These are phyloP conservation scores for Gnetum montanum DNA, from an alignment of 75 land plant species.

Conservation along the genomic window DNA sequence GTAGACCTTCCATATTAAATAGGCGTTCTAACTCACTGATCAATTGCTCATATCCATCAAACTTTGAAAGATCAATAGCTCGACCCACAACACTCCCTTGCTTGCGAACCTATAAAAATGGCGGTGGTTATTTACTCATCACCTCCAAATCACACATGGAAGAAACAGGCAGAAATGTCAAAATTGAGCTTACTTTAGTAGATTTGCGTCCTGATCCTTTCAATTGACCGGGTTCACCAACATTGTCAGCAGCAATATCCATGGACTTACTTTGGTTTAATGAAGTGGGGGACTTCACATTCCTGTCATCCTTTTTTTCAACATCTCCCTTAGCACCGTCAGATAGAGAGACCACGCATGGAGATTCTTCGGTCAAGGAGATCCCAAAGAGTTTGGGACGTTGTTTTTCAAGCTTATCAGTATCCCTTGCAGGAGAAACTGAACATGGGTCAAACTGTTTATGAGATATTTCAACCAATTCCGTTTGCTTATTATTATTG, in stretches of 20 bases:
- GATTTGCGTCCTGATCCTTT: conserved; percentile 27
- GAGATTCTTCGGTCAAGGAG: conserved; percentile 26
- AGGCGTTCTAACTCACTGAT: conserved; percentile 46
- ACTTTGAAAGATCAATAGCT: conserved; percentile 68
- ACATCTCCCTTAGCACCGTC: neutral
- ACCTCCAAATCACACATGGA: neutral
- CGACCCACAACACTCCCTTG: conserved; percentile 70
- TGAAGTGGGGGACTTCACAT: neutral
- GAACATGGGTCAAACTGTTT: neutral
- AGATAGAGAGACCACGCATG: conserved; percentile 2
- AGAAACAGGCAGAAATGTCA: neutral
- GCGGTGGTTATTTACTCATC: too few species aligned
- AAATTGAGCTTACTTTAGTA: conserved; percentile 28
- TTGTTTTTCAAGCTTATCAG: conserved; percentile 8
- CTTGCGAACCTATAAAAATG: conserved; percentile 59
- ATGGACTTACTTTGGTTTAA: neutral
- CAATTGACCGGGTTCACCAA: neutral
- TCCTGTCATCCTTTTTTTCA: neutral
- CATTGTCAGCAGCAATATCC: neutral
- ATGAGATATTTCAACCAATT: neutral
- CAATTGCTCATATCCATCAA: conserved; percentile 57
- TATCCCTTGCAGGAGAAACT: neutral
- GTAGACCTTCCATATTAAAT: conserved; percentile 65
- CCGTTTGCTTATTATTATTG: neutral
- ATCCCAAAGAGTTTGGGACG: conserved; percentile 58